Percentiles rank a stretch among this genome's conserved stretches.
These are phyloP conservation scores for Penicillium silybi DNA, from an alignment of 495 filamentous ascomycete genomes.

Conservation along the genomic window DNA sequence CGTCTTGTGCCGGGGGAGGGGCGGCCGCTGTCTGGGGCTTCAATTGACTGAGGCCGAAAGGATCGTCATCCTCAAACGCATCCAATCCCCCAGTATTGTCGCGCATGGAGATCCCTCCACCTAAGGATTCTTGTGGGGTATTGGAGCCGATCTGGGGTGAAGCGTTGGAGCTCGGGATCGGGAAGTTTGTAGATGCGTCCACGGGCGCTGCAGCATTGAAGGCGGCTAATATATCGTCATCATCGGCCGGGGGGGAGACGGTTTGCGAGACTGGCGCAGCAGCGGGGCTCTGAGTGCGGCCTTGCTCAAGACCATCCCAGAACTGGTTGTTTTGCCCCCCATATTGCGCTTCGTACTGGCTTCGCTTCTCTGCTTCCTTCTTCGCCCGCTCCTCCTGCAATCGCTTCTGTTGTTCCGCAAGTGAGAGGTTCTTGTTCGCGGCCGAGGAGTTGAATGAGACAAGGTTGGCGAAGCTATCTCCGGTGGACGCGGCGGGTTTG, in stretches of 20 bases:
- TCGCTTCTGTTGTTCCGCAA: conserved; percentile 80
- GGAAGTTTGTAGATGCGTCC: conserved; percentile 58
- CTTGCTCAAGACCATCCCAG: conserved; percentile 61
- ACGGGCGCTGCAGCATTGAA: conserved; percentile 59
- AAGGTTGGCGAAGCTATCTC: conserved; percentile 87
- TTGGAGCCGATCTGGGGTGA: conserved; percentile 25
- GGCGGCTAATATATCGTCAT: conserved; percentile 60
- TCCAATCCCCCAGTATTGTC: conserved; percentile 18
- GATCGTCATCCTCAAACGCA: conserved; percentile 51
- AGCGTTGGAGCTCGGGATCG: conserved; percentile 38
- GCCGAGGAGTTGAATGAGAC: conserved; percentile 72
- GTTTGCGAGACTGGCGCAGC: conserved; percentile 52
- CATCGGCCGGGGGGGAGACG: conserved; percentile 33
- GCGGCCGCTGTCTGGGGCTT: conserved; percentile 40
- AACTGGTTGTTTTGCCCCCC: conserved; percentile 60
- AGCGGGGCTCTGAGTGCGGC: conserved; percentile 38
- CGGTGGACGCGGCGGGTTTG: conserved; percentile 57
- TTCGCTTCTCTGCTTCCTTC: conserved; percentile 69
- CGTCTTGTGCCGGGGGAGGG: conserved; percentile 32
- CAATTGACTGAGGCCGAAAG: conserved; percentile 78
- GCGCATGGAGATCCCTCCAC: conserved; percentile 20
- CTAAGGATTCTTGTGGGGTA: conserved; percentile 13
- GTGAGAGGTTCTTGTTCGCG: conserved; percentile 61
- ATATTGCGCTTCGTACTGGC: conserved; percentile 67
- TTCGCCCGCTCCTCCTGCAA: conserved; percentile 72